Base-by-base conservation (phyloP, 2,329 filamentous ascomycete species). In the Didymella segeticola region DNA sequence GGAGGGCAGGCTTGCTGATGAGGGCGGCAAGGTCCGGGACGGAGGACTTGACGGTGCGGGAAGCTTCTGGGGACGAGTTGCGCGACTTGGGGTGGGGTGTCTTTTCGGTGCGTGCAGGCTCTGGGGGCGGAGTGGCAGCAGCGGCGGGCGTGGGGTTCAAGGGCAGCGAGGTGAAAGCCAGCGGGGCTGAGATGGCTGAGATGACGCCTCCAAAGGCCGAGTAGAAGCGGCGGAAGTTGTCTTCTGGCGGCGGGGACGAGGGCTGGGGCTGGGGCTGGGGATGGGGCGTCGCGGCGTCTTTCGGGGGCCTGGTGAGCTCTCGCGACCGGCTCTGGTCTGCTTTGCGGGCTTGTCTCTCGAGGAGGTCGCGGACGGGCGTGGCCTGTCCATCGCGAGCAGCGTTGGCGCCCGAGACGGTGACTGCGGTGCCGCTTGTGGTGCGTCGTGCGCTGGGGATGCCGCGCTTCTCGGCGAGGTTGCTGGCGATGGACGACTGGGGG, bases 111-210 rank as follows among this genome's bases (percentile, higher is more conserved):
- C 62, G 57, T 26, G 61, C 66, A 3, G 68, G 56, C 37, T 58
- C 73, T 54, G 64, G 72, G 52, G 48, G 68, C 0, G 69, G 62
- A 1, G 68, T 57, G 1, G 69, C 55, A 3, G 69, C 61, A 1
- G 68, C 57, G 1, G 69, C 55, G 3, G 69, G 56, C 1, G 68
- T 47, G 4, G 70, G 68, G 33, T 66, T 75, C 3, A 99, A 81
- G 0, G 95, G 95, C 8, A 99, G 83, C 1, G 93, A 93, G 4
- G 95, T 91, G 77, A 97, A 99, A 3, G 93, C 93, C 25, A 99
- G 80, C 1, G 93, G 93, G 0, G 93, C 92, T 0, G 93, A 96
- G 11, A 98, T 85, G 64, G 88, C 89, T 57, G 91, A 95, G 69
- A 98, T 90, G 41, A 97, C 84, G 47, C 85, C 91, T 49, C 93